Evolutionary conservation across 1,284 basidiomycete genomes (phyloP).

Genomic region (Lentinula novae-zelandiae): DNA sequence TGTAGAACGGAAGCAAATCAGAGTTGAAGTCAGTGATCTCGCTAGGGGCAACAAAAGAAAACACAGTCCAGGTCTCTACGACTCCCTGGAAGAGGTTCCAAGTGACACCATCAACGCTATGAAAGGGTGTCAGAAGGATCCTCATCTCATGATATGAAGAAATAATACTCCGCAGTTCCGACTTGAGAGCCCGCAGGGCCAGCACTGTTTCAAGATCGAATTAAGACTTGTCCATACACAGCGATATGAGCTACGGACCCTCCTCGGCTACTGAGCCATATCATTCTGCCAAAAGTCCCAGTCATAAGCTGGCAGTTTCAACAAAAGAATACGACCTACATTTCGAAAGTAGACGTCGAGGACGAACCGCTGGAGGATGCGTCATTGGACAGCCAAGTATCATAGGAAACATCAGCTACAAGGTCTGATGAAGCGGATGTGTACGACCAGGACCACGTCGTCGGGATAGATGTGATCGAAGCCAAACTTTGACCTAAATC

Average conservation of each 20-base stretch:
- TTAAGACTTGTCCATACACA: not conserved
- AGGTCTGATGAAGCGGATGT: conserved; percentile 28
- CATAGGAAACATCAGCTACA: conserved; percentile 34
- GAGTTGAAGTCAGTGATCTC: conserved; percentile 31
- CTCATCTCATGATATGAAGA: not conserved
- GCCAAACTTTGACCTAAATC: conserved; percentile 28
- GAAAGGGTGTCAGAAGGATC: not conserved
- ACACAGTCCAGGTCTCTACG: conserved; percentile 32
- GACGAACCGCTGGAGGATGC: conserved; percentile 24
- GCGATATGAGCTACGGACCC: conserved; percentile 19
- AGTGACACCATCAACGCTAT: conserved; percentile 34
- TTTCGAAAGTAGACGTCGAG: conserved; percentile 28
- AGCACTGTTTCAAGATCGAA: conserved; percentile 18
- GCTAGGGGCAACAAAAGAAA: conserved; percentile 33
- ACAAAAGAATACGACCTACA: conserved; percentile 18
- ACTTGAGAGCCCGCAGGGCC: conserved; percentile 31
- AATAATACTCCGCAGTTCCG: conserved; percentile 29
- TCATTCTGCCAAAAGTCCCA: conserved; percentile 23
- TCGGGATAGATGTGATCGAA: conserved; percentile 29
- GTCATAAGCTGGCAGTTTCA: not conserved
- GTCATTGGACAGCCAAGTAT: conserved; percentile 31
- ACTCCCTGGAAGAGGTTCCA: conserved; percentile 34
- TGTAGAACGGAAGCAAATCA: conserved; percentile 33
- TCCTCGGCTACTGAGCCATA: conserved; percentile 32
- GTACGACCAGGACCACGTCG: conserved; percentile 32